Evolutionary conservation across 2,329 filamentous ascomycete species (phyloP), one percentile per base, ranked within the genome.

Genomic region (Phialophora expanda): DNA sequence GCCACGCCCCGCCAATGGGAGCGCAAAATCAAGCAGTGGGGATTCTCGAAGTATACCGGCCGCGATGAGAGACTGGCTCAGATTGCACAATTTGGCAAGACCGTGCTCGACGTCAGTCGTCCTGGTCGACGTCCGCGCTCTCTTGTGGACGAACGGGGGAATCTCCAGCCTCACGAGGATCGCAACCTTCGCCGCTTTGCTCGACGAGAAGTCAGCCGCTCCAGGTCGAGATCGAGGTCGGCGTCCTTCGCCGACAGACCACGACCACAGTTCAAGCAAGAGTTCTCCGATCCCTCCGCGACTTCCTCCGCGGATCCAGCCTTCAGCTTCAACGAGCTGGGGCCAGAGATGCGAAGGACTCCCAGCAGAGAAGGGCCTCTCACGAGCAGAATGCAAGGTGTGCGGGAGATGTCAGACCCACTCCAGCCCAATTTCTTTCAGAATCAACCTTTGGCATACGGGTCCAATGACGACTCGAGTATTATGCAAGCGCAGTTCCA

Each of bases 1-100:
- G 71, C 71, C 17, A 72, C 71, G 28, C 66, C 64, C 4, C 68
- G 71, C 22, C 71, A 72, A 58, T 72, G 71, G 71, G 70, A 72
- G 62, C 69, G 70, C 61, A 71, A 68, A 48, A 71, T 72, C 63
- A 71, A 71, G 61, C 67, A 70, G 50, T 72, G 71, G 71, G 61
- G 61, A 12, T 68, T 72, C 50, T 58, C 66, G 7, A 72, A 72
- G 62, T 72, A 72, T 34, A 66, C 66, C 5, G 66, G 61, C 61
- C 66, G 71, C 28, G 66, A 71, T 11, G 69, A 70, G 26, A 61
- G 70, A 57, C 57, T 72, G 22, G 53, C 65, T n/a, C 61, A 70
- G 38, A 71, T 72, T 51, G 61, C 66, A 28, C 57, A 66, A 32
- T 38, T 68, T 11, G 70, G 70, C 53, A 69, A 69, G 55, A 59